A percentile compares a stretch with the other conserved stretches of the same genome.
phyloP scores from a whole-genome alignment of 495 filamentous ascomycete species.

The Xylaria telfairii region DNA sequence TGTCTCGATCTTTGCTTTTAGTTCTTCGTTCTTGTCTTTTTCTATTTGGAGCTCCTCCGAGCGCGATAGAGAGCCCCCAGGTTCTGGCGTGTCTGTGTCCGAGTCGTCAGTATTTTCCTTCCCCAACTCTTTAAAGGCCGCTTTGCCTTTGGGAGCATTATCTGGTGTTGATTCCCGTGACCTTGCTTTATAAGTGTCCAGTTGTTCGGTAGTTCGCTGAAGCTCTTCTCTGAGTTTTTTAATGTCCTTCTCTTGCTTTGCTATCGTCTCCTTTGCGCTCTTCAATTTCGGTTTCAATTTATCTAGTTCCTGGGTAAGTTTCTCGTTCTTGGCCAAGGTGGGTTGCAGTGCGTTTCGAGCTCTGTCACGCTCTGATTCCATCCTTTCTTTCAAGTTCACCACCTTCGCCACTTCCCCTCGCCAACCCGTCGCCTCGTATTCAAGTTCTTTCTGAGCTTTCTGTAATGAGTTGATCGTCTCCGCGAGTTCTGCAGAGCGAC shows the following conservation, averaged over 20 bases:
- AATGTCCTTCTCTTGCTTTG: background rate
- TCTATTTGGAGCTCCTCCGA: background rate
- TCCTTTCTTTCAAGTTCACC: background rate
- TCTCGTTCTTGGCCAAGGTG: background rate
- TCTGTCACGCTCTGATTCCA: background rate
- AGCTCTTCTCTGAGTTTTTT: background rate
- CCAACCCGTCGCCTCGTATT: background rate
- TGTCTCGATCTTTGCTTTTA: background rate
- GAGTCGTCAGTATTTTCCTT: too few species aligned
- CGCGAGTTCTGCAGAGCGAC: background rate
- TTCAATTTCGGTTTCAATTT: background rate
- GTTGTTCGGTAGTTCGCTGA: background rate
- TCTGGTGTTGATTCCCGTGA: background rate
- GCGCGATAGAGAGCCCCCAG: background rate
- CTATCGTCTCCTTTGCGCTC: background rate
- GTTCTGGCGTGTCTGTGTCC: background rate
- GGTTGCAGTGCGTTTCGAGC: background rate
- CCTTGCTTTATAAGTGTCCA: background rate
- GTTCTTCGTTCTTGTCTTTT: background rate
- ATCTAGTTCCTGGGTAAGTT: background rate
- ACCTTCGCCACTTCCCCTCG: background rate
- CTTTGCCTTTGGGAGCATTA: background rate
- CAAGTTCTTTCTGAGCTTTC: background rate
- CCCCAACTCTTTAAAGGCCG: background rate
- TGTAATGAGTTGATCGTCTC: background rate